phyloP scores from a whole-genome alignment of 108 stramenopile genomes.

The Cyclotella kingstonii region DNA sequence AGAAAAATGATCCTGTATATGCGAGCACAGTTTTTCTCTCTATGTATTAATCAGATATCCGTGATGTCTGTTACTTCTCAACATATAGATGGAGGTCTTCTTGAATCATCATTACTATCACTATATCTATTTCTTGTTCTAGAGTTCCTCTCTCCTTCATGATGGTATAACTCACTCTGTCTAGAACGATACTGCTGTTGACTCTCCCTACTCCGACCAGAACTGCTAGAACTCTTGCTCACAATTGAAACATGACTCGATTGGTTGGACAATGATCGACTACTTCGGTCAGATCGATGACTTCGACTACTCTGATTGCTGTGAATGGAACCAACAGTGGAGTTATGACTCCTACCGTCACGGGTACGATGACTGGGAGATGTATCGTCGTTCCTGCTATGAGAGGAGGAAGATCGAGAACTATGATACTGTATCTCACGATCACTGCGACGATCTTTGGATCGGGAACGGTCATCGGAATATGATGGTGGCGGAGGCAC shows the following conservation, averaged over 20 bases:
- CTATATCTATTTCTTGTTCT: slow-evolving; percentile 11
- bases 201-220: slow-evolving; percentile 5
- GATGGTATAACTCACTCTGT: not conserved
- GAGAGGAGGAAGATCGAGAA: not conserved
- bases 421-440: not conserved
- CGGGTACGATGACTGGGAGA: not conserved
- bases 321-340: slow-evolving; percentile 10
- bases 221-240: slow-evolving; percentile 3
- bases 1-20: too few relatives aligned
- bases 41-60: too few relatives aligned
- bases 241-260: slow-evolving; percentile 3
- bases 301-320: slow-evolving; percentile 22
- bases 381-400: not conserved
- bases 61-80: too few relatives aligned
- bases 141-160: not conserved
- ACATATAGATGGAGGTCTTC: slow-evolving; percentile 31
- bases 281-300: slow-evolving; percentile 9
- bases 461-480: slow-evolving; percentile 8
- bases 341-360: slow-evolving; percentile 1
- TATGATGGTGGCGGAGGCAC: slow-evolving; percentile 4
- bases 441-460: not conserved
- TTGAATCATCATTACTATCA: slow-evolving; percentile 21
- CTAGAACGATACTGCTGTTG: slow-evolving; percentile 3
- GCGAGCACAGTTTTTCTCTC: too few relatives aligned
- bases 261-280: too few relatives aligned